Base-by-base conservation (phyloP, 2,329 filamentous ascomycete species). In the Alternaria gansuensis region DNA sequence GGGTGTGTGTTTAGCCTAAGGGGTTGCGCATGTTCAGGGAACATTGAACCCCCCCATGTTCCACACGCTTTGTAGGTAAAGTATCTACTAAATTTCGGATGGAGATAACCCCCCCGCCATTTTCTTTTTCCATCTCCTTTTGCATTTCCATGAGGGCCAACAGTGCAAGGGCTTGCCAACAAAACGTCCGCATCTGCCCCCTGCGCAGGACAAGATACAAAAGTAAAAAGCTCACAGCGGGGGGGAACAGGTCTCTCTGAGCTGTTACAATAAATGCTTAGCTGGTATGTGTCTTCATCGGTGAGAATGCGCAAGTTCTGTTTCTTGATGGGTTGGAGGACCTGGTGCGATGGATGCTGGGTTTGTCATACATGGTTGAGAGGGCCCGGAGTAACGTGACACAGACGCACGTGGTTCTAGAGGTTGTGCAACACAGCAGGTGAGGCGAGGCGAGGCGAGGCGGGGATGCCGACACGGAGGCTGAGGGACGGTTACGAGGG, bases 301-400 rank as follows among this genome's bases (percentile, higher is more conserved):
- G 44, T 34, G 44, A 48, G 44, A 2, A 17, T 48, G 29, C 44
- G 44, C 44, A n/a, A 13, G 31, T 48, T 24, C 13, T 48, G 7
- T 3, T 31, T 24, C 14, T 24, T 40, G 29, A 26, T n/a, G 33
- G 21, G 10, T 9, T 23, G 37, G 21, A n/a, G 11, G 17, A 13
- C 17, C 37, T 40, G 37, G 29, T 36, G 28, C 21, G 44, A 34
- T 48, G 36, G n/a, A 24, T 48, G 44, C 44, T 34, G 31, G 44
- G 44, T 48, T 48, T 24, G 21, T 4, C 10, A 36, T 48, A 21
- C 44, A 26, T 36, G 13, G 6, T 36, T 31, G 39, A 34, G 8
- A 13, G 44, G 11, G 14, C 28, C 13, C 14, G 29, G 11, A 48
- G 13, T 34, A 21, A 48, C 11, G 29, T 48, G 44, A 48, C 44